A percentile compares a stretch with the other conserved stretches of the same genome.
phyloP scores from a whole-genome alignment of 1,139 yeast genomes.

The Taphrina deformans region DNA sequence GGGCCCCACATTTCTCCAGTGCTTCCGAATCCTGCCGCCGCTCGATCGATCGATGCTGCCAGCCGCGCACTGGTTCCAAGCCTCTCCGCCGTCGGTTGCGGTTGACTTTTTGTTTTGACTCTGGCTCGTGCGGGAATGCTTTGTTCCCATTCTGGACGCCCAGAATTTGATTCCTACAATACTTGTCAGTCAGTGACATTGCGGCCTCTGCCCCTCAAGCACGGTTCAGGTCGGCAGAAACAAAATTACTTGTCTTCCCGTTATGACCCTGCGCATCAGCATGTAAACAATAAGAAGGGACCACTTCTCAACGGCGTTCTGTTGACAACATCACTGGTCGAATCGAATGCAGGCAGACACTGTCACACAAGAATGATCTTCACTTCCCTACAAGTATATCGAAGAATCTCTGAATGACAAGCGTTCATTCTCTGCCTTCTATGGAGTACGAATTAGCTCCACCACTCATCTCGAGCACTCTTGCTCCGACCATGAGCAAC shows the following conservation, averaged over 20 bases:
- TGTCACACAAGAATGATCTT: too few species aligned
- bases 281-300: neutral
- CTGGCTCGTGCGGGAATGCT: neutral
- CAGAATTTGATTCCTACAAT: neutral
- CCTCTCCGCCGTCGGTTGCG: too few species aligned
- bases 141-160: neutral
- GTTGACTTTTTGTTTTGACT: neutral
- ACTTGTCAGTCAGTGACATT: neutral
- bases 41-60: neutral
- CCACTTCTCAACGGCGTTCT: neutral
- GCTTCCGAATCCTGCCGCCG: too few species aligned
- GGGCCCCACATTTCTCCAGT: neutral
- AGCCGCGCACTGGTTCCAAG: too few species aligned
- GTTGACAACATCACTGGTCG: too few species aligned
- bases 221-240: too few species aligned
- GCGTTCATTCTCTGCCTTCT: too few species aligned
- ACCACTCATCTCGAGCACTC: neutral
- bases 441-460: slow-evolving; percentile 2
- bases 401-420: too few species aligned
- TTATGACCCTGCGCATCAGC: neutral
- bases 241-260: too few species aligned
- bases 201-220: too few species aligned
- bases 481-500: neutral
- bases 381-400: too few species aligned
- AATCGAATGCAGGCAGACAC: too few species aligned